These are phyloP conservation scores for Schwanniomyces vanrijiae DNA, from an alignment of 805 yeast genomes.

Conservation along the genomic window DNA sequence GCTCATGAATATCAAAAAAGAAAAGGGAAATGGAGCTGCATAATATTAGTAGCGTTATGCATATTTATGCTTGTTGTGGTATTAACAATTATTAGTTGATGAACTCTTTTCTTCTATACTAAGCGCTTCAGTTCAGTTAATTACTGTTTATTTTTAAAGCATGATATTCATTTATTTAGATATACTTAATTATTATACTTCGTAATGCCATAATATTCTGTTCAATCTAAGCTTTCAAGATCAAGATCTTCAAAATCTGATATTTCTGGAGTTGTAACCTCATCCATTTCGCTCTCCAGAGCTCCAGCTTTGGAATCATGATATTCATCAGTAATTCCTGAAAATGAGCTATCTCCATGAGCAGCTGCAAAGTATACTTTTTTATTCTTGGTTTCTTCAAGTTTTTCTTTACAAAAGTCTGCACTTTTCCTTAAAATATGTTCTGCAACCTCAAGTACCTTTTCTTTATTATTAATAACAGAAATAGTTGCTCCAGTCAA, in stretches of 20 bases:
- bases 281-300: slow-evolving; percentile 13
- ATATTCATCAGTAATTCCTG: background rate
- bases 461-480: slow-evolving; percentile 25
- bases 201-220: background rate
- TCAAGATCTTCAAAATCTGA: slow-evolving; percentile 10
- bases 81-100: slow-evolving; percentile 49
- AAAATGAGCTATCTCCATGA: slow-evolving; percentile 15
- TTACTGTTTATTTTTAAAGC: no score
- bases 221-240: slow-evolving; percentile 9
- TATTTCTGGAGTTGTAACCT: slow-evolving; percentile 16
- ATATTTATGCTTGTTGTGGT: slow-evolving; percentile 60
- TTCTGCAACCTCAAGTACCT: slow-evolving; percentile 28
- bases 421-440: slow-evolving; percentile 29
- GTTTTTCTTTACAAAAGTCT: slow-evolving; percentile 20
- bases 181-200: background rate
- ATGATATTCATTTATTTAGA: background rate
- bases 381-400: slow-evolving; percentile 16
- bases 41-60: slow-evolving; percentile 56
- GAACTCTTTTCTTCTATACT: background rate
- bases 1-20: slow-evolving; percentile 75
- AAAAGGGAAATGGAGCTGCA: slow-evolving; percentile 73
- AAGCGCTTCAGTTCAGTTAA: background rate
- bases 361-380: slow-evolving; percentile 21
- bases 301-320: slow-evolving; percentile 1
- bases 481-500: slow-evolving; percentile 36